Evolutionary conservation across 2,329 filamentous ascomycete genomes (phyloP).

Genomic region (Westerdykella aurantiaca): DNA sequence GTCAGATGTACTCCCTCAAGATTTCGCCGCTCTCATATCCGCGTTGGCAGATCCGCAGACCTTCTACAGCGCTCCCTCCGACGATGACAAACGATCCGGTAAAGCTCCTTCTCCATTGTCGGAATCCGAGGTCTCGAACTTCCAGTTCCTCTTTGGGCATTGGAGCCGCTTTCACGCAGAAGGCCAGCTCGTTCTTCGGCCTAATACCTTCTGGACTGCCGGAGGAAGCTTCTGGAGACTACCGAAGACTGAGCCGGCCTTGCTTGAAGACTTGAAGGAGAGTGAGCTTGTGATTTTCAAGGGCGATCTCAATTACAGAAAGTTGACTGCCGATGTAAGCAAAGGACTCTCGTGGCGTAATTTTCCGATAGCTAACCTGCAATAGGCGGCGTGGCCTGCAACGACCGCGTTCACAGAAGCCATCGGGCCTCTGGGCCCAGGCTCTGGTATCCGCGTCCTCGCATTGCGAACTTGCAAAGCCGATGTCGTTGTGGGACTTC

Average conservation of each 20-base stretch:
- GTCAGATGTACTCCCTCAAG: slow-evolving; percentile 81
- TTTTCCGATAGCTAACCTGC: slow-evolving; percentile 3
- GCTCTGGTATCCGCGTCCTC: slow-evolving; percentile 76
- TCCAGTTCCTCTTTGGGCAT: slow-evolving; percentile 73
- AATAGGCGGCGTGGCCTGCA: slow-evolving; percentile 72
- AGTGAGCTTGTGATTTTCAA: slow-evolving; percentile 93
- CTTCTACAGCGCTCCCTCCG: slow-evolving; percentile 72
- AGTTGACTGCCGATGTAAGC: slow-evolving; percentile 81
- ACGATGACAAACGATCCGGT: slow-evolving; percentile 54
- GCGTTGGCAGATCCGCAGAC: slow-evolving; percentile 69
- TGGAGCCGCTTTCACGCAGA: slow-evolving; percentile 78
- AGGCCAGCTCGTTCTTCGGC: slow-evolving; percentile 74
- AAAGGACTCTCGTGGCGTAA: not conserved
- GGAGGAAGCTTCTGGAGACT: slow-evolving; percentile 85
- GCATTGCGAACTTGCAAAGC: slow-evolving; percentile 93
- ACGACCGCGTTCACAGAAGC: slow-evolving; percentile 81
- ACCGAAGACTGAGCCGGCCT: slow-evolving; percentile 58
- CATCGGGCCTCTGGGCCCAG: slow-evolving; percentile 76
- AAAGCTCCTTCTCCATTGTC: slow-evolving; percentile 58
- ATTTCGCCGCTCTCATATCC: slow-evolving; percentile 77
- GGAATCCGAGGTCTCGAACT: slow-evolving; percentile 59
- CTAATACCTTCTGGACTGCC: slow-evolving; percentile 88
- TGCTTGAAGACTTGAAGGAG: slow-evolving; percentile 72
- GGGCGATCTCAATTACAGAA: slow-evolving; percentile 94
- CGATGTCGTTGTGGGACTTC: slow-evolving; percentile 87